These are phyloP conservation scores for Ustilago trichophora DNA, from an alignment of 1,284 basidiomycete genomes.

Conservation along the genomic window DNA sequence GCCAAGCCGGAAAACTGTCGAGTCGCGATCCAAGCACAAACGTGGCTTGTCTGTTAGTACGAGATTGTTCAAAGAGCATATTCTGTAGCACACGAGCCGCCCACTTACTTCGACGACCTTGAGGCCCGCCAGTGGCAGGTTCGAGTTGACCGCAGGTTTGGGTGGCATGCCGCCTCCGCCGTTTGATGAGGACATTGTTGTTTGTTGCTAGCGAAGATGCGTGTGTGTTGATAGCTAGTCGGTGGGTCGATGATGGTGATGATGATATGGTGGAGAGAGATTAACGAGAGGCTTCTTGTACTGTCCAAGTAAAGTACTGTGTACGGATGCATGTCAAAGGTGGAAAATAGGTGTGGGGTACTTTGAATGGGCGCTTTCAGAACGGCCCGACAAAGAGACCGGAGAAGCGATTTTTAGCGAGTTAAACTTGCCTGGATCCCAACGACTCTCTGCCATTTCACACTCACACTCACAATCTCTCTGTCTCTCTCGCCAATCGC, in stretches of 20 bases:
- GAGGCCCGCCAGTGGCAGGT: constrained; percentile 34
- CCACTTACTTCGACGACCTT: constrained; percentile 39
- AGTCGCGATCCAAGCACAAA: not conserved
- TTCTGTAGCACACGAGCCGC: too few species aligned
- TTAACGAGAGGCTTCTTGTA: too few species aligned
- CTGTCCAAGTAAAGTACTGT: too few species aligned
- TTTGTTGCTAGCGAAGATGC: too few species aligned
- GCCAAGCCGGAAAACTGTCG: constrained; percentile 81
- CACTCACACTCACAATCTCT: not conserved
- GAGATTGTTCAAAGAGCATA: too few species aligned
- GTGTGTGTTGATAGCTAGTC: too few species aligned
- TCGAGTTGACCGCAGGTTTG: constrained; percentile 18
- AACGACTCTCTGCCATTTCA: not conserved
- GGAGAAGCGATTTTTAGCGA: constrained; percentile 15
- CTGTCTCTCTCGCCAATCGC: not conserved
- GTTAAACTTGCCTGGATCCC: constrained; percentile 11
- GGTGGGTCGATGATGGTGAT: too few species aligned
- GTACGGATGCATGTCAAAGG: too few species aligned
- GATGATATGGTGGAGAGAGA: constrained; percentile 6
- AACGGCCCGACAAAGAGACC: constrained; percentile 3
- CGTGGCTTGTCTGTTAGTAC: too few species aligned
- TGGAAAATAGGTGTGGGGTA: too few species aligned
- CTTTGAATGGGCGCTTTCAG: too few species aligned
- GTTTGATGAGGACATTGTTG: too few species aligned
- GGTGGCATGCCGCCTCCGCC: constrained; percentile 19